phyloP scores from a whole-genome alignment of 768 basidiomycete species.

The Hirschioporus abietinus region DNA sequence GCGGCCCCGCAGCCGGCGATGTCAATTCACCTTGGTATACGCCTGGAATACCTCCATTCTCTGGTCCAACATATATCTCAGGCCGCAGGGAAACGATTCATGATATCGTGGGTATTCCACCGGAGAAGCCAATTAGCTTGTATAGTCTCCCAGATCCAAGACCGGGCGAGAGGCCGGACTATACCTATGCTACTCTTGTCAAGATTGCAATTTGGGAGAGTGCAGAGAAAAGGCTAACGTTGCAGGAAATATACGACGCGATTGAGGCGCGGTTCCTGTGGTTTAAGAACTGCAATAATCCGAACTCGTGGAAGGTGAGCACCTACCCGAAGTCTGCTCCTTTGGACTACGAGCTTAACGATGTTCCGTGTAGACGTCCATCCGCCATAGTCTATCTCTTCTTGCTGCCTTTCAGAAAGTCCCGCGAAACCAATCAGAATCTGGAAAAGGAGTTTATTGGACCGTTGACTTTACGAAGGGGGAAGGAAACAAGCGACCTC shows the following conservation, averaged over 20 bases:
- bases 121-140: slow-evolving; percentile 22
- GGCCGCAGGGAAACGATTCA: not conserved
- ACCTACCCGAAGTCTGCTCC: not conserved
- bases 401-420: slow-evolving; percentile 51
- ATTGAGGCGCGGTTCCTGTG: slow-evolving; percentile 52
- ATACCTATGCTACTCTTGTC: slow-evolving; percentile 43
- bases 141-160: slow-evolving; percentile 29
- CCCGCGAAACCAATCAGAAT: slow-evolving; percentile 56
- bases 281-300: slow-evolving; percentile 26
- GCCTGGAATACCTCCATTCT: not conserved
- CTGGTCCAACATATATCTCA: not conserved
- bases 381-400: slow-evolving; percentile 47
- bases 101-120: slow-evolving; percentile 11
- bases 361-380: slow-evolving; percentile 35
- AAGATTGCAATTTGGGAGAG: slow-evolving; percentile 67
- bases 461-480: slow-evolving; percentile 42
- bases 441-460: slow-evolving; percentile 70
- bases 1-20: not conserved
- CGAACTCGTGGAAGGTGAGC: slow-evolving; percentile 55
- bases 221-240: slow-evolving; percentile 44
- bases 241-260: slow-evolving; percentile 56
- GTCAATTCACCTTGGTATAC: not conserved
- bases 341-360: not conserved
- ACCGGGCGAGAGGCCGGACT: slow-evolving; percentile 31
- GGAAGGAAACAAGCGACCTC: slow-evolving; percentile 55